phyloP scores from a whole-genome alignment of 1,284 basidiomycete species.

The Naganishia albida region DNA sequence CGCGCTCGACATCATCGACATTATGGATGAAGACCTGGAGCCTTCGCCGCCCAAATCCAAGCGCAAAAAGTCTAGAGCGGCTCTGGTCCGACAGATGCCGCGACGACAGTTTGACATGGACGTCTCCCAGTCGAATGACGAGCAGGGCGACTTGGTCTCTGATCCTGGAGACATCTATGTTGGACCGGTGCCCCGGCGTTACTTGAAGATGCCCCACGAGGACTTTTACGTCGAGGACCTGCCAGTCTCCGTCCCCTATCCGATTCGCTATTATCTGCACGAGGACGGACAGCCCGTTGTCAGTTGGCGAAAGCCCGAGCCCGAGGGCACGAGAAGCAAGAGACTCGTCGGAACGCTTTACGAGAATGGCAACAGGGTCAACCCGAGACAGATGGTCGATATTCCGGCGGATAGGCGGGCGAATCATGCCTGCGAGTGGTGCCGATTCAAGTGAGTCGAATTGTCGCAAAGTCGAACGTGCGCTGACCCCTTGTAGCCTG shows the following conservation, averaged over 20 bases:
- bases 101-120: slow-evolving; percentile 16
- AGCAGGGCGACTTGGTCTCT: not conserved
- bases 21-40: slow-evolving; percentile 9
- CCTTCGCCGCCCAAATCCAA: slow-evolving; percentile 1
- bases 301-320: slow-evolving; percentile 19
- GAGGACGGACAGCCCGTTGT: slow-evolving; percentile 10
- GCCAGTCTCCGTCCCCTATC: slow-evolving; percentile 25
- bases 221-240: slow-evolving; percentile 19
- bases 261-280: slow-evolving; percentile 15
- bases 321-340: slow-evolving; percentile 17
- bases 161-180: not conserved
- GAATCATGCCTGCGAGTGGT: slow-evolving; percentile 26
- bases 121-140: not conserved
- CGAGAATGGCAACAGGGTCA: slow-evolving; percentile 27
- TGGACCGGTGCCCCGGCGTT: slow-evolving; percentile 5
- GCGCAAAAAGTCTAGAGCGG: slow-evolving; percentile 7
- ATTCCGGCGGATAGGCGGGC: slow-evolving; percentile 15
- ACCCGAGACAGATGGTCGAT: slow-evolving; percentile 19
- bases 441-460: slow-evolving; percentile 21
- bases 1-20: slow-evolving; percentile 20
- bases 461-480: no score
- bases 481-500: not conserved
- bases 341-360: slow-evolving; percentile 14
- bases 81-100: not conserved
- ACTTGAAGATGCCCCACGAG: slow-evolving; percentile 13